Percentiles rank a stretch among this genome's conserved stretches.
phyloP scores from a whole-genome alignment of 139 green algal genomes.

The Coelastrella sp. region DNA sequence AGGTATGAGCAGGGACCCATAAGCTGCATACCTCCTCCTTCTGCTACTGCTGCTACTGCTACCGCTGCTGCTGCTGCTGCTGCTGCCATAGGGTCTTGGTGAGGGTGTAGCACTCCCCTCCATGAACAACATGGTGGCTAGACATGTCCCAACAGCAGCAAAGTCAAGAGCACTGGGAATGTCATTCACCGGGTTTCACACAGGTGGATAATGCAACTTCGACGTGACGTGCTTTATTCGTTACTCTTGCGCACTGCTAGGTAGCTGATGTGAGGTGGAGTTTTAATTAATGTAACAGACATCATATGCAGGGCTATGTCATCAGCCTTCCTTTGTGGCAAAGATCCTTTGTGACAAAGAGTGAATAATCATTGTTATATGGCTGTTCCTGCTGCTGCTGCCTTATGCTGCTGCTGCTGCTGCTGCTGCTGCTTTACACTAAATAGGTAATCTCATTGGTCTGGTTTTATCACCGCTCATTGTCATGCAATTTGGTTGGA shows the following conservation, averaged over 20 bases:
- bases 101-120: constrained; percentile 93
- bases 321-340: no score
- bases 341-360: no score
- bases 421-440: no score
- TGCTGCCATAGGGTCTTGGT: constrained; percentile 77
- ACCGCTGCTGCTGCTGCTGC: constrained; percentile 30
- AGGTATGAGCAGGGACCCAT: no score
- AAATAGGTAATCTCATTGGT: constrained; percentile 89
- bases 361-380: no score
- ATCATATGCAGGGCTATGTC: not conserved
- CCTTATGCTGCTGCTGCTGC: not conserved
- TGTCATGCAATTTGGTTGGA: constrained; percentile 80
- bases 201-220: constrained; percentile 53
- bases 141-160: constrained; percentile 59
- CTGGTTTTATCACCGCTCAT: constrained; percentile 86
- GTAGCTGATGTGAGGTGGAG: no score
- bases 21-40: no score
- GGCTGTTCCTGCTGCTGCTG: no score
- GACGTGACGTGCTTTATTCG: not conserved
- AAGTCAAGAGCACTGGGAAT: constrained; percentile 78
- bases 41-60: no score
- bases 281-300: not conserved
- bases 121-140: constrained; percentile 95
- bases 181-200: constrained; percentile 87
- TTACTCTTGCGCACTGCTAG: no score